Evolutionary conservation across 2,329 filamentous ascomycete genomes (phyloP).

Genomic region (Tolypocladium tropicale): DNA sequence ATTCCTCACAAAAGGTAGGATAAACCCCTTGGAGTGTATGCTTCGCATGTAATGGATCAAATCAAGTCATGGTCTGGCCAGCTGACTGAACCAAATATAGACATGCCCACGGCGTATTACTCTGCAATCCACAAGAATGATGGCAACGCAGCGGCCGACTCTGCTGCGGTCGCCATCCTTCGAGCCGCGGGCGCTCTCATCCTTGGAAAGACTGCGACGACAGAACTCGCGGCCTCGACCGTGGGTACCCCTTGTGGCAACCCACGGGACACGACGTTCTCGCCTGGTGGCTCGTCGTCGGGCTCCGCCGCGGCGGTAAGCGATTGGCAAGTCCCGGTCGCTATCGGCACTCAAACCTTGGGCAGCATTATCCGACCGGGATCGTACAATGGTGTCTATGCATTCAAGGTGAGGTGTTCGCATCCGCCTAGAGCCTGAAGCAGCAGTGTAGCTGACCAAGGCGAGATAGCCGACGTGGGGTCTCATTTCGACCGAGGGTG

Average conservation of each 20-base stretch:
- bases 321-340: constrained; percentile 52
- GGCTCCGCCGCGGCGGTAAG: constrained; percentile 57
- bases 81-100: constrained; percentile 15
- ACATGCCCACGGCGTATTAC: constrained; percentile 47
- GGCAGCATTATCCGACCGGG: constrained; percentile 55
- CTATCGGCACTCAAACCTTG: constrained; percentile 55
- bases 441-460: neutral
- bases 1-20: constrained; percentile 42
- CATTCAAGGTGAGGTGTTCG: constrained; percentile 33
- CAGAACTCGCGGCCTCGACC: constrained; percentile 51
- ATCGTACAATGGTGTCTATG: constrained; percentile 55
- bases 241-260: constrained; percentile 48
- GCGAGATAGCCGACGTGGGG: constrained; percentile 45
- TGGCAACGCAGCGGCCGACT: constrained; percentile 36
- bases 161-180: constrained; percentile 39
- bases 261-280: constrained; percentile 54
- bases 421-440: too few relatives aligned
- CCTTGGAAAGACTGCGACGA: constrained; percentile 42
- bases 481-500: constrained; percentile 50
- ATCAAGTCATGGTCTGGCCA: too few relatives aligned
- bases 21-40: neutral
- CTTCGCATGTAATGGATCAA: too few relatives aligned
- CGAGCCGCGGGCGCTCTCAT: constrained; percentile 45
- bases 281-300: constrained; percentile 57
- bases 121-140: constrained; percentile 40